Base-by-base conservation (phyloP, 2,329 filamentous ascomycete genomes). In the Shiraia sp. region DNA sequence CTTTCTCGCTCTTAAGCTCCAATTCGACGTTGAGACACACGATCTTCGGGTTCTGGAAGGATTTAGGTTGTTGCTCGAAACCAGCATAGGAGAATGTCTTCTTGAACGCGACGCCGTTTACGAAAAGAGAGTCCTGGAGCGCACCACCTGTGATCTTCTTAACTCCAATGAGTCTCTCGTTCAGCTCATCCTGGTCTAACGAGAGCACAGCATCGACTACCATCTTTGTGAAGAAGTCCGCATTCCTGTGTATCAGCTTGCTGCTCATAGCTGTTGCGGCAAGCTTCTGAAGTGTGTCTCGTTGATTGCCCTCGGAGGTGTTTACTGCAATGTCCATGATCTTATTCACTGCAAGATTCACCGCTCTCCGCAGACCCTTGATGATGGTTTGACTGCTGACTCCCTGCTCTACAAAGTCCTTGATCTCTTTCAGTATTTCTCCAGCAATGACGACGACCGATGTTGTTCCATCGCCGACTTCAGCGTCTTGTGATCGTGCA, bases 61-160 rank as follows among this genome's bases (percentile, higher is more conserved):
- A 85, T 75, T 99, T 99, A 55, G 93, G 93, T 76, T 99, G 93
- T 76, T 99, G 93, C 76, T 99, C 93, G 75, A 99, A 99, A 67
- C 93, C 93, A 59, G 93, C 93, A 69, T 99, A 99, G 36, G 92
- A 91, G 73, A 99, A 99, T 4, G 93, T 99, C 83, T 99, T 99
- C 79, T 97, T 97, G 80, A 99, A 99, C 25, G 93, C 92, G 49
- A 99, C 93, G 66, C 93, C 93, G 71, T 97, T 93, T 67, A 99
- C 87, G 73, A 97, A 97, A 28, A 96, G 82, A 2, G 92, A 96
- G 51, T 97, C 93, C 64, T 96, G 93, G 23, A 99, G 82, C 26
- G 90, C 95, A 70, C 93, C 93, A 65, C 93, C 93, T 27, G 90
- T 92, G 51, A 99, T 91, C 78, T 96, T 97, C 81, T 99, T 99